These are phyloP conservation scores for Gymnopus androsaceus DNA, from an alignment of 1,284 basidiomycete genomes.

Conservation along the genomic window DNA sequence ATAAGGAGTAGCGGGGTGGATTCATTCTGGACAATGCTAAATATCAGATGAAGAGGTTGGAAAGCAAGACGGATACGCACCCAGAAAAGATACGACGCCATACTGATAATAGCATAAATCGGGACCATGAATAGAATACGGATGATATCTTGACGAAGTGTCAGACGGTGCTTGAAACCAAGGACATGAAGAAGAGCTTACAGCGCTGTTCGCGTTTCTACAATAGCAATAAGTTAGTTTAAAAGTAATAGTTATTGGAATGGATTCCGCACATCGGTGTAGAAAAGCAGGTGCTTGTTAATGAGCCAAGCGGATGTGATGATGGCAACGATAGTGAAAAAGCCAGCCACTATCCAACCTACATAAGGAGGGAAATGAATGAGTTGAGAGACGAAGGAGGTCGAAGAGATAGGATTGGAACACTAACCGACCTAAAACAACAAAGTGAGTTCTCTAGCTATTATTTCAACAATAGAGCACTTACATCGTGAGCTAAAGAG, in stretches of 20 bases:
- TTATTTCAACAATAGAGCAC: conserved; percentile 3
- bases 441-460: background rate
- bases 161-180: background rate
- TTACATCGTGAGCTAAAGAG: conserved; percentile 50
- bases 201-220: conserved; percentile 72
- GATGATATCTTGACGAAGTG: conserved; percentile 54
- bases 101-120: conserved; percentile 69
- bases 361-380: too few species aligned
- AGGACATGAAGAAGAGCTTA: conserved; percentile 30
- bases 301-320: conserved; percentile 71
- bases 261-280: conserved; percentile 57
- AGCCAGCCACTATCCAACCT: conserved; percentile 70
- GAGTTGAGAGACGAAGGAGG: too few species aligned
- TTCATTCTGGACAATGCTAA: conserved; percentile 48
- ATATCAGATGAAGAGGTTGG: conserved; percentile 19
- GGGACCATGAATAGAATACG: conserved; percentile 81
- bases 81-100: conserved; percentile 75
- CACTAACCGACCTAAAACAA: conserved; percentile 60
- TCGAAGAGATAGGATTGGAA: too few species aligned
- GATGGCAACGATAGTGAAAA: conserved; percentile 59
- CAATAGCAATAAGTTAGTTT: background rate
- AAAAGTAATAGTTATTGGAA: background rate
- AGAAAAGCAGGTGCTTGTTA: conserved; percentile 71
- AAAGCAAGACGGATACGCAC: conserved; percentile 36
- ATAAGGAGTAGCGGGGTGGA: conserved; percentile 64